A percentile compares a stretch with the other conserved stretches of the same genome.
Conservation (phyloP, 2,329 filamentous ascomycete genomes). For the Aspergillus quadrilineatus region DNA sequence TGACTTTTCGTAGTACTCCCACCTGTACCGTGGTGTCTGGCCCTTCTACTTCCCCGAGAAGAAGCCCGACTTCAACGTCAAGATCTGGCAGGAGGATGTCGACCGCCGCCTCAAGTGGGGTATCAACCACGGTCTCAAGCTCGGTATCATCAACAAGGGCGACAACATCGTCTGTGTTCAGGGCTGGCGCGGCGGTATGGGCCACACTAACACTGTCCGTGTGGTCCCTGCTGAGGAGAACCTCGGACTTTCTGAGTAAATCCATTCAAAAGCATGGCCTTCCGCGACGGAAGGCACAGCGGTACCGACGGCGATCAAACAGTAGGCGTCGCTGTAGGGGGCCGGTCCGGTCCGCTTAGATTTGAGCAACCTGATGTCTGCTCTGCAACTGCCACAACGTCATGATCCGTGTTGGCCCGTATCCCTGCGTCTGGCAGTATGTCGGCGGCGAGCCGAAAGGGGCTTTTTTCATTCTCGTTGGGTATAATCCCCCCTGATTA, state of each 20-base stretch:
- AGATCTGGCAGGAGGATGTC: conserved; percentile 98
- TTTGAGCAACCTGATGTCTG: conserved; percentile 13
- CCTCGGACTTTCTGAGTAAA: conserved; percentile 41
- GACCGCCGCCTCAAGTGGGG: conserved; percentile 98
- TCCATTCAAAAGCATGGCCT: conserved; percentile 7
- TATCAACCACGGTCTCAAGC: conserved; percentile 79
- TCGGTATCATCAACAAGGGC: conserved; percentile 76
- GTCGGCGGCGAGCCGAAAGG: conserved; percentile 9
- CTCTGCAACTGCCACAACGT: conserved; percentile 11
- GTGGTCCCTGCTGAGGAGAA: conserved; percentile 50
- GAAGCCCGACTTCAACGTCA: conserved; percentile 91
- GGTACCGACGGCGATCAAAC: conserved; percentile 21
- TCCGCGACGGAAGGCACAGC: conserved; percentile 14
- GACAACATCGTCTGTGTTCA: conserved; percentile 68
- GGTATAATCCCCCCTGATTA: conserved; percentile 7
- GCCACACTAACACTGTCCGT: conserved; percentile 65
- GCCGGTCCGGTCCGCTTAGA: conserved; percentile 10
- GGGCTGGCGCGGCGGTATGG: conserved; percentile 67
- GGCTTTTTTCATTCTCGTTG: conserved; percentile 4
- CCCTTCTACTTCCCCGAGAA: conserved; percentile 90
- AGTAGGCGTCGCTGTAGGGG: conserved; percentile 18
- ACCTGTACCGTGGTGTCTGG: conserved; percentile 96
- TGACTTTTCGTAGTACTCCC: conserved; percentile 61
- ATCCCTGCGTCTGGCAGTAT: conserved; percentile 9
- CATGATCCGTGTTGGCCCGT: conserved; percentile 3